A percentile compares a stretch with the other conserved stretches of the same genome.
Conservation (phyloP, 106 monocot genomes). For the Agapanthus africanus region DNA sequence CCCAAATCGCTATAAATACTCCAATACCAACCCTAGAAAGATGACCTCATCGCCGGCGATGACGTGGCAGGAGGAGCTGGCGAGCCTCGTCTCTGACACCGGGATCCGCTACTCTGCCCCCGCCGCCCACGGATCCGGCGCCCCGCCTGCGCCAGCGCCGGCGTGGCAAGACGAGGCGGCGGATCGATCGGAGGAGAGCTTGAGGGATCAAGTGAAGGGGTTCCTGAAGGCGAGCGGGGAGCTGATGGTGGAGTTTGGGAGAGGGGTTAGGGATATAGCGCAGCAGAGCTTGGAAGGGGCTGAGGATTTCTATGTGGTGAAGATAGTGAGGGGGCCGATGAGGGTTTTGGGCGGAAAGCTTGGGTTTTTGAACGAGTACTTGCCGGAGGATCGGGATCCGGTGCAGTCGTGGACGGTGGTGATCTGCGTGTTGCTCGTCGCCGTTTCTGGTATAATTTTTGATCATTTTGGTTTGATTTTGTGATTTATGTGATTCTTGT, state of each 20-base stretch:
- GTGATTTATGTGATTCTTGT: neutral
- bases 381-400: conserved; percentile 96
- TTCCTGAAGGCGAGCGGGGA: conserved; percentile 70
- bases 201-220: conserved; percentile 74
- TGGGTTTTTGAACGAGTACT: conserved; percentile 81
- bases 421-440: conserved; percentile 55
- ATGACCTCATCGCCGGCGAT: conserved; percentile 18
- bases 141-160: conserved; percentile 1
- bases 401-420: conserved; percentile 69
- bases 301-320: conserved; percentile 55
- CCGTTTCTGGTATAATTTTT: conserved; percentile 46
- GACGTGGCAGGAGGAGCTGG: conserved; percentile 66
- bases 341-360: conserved; percentile 31
- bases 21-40: neutral
- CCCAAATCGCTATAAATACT: neutral
- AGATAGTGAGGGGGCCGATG: conserved; percentile 38
- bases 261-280: conserved; percentile 56
- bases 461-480: neutral
- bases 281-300: conserved; percentile 58
- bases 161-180: conserved; percentile 2
- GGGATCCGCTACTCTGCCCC: conserved; percentile 30
- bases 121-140: neutral
- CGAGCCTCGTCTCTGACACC: conserved; percentile 33
- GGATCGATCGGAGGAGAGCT: conserved; percentile 36
- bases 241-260: conserved; percentile 64